phyloP scores from a whole-genome alignment of 768 basidiomycete species.

The Mycena floridula region DNA sequence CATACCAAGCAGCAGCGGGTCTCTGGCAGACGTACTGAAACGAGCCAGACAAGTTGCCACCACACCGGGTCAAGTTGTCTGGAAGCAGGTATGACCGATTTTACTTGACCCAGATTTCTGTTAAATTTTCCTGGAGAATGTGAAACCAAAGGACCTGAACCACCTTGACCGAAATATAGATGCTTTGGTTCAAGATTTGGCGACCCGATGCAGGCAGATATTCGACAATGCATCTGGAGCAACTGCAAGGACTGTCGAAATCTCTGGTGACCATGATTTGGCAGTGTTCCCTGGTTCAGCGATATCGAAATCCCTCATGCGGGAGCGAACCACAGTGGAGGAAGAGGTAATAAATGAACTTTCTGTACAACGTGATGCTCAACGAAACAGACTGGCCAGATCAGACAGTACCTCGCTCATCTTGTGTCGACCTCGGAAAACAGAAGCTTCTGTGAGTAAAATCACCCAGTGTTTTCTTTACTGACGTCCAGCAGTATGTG shows the following conservation, averaged over 20 bases:
- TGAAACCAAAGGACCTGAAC: constrained; percentile 42
- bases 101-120: not conserved
- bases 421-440: constrained; percentile 31
- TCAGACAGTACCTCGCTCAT: constrained; percentile 49
- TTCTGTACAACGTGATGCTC: too few species aligned
- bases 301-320: constrained; percentile 19
- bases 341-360: constrained; percentile 50
- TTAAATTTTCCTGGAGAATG: constrained; percentile 29
- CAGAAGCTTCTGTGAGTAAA: constrained; percentile 38
- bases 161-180: constrained; percentile 66
- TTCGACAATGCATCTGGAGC: constrained; percentile 61
- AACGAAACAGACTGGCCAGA: constrained; percentile 36
- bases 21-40: constrained; percentile 36
- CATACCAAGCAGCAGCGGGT: constrained; percentile 27
- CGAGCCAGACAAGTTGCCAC: constrained; percentile 41
- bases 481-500: constrained; percentile 37
- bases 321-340: constrained; percentile 45
- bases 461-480: not conserved
- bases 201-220: constrained; percentile 50
- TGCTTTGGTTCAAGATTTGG: constrained; percentile 56
- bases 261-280: constrained; percentile 25
- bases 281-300: too few species aligned
- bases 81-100: constrained; percentile 15
- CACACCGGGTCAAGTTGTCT: constrained; percentile 45
- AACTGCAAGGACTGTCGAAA: constrained; percentile 52